Evolutionary conservation across 305 asterid species (phyloP).

Genomic region (Fraxinus velutina): DNA sequence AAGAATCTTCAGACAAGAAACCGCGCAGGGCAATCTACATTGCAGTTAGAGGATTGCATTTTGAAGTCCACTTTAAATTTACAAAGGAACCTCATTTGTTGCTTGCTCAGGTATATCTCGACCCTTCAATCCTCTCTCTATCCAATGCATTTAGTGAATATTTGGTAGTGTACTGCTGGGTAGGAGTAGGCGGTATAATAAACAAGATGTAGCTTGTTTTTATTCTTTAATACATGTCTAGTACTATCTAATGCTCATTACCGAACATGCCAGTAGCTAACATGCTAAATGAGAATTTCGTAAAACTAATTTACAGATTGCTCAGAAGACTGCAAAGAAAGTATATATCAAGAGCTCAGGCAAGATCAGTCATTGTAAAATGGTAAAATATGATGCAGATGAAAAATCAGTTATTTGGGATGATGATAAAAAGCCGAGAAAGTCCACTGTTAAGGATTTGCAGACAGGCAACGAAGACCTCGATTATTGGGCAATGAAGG

Average conservation of each 20-base stretch:
- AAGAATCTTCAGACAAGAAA: slow-evolving; percentile 17
- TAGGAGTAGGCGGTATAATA: background rate
- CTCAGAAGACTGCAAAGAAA: slow-evolving; percentile 72
- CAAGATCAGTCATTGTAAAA: slow-evolving; percentile 66
- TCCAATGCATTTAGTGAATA: background rate
- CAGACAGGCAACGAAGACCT: slow-evolving; percentile 29
- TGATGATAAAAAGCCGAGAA: slow-evolving; percentile 37
- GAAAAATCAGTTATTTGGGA: slow-evolving; percentile 87
- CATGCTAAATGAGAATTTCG: background rate
- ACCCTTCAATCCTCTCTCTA: background rate
- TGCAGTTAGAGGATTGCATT: slow-evolving; percentile 40
- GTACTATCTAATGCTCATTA: background rate
- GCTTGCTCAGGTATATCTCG: slow-evolving; percentile 68
- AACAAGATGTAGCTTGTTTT: background rate
- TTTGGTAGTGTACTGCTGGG: background rate
- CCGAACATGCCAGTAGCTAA: background rate
- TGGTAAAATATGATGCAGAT: slow-evolving; percentile 77
- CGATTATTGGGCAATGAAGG: slow-evolving; percentile 80
- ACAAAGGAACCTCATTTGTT: slow-evolving; percentile 67
- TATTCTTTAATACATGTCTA: background rate
- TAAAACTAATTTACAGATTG: slow-evolving; percentile 49
- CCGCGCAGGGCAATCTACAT: slow-evolving; percentile 34
- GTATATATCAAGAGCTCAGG: slow-evolving; percentile 67
- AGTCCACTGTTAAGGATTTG: slow-evolving; percentile 20
- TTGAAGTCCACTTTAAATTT: slow-evolving; percentile 52